phyloP scores from a whole-genome alignment of 192 early-diverging fungal species.

The Coemansia sp. region DNA sequence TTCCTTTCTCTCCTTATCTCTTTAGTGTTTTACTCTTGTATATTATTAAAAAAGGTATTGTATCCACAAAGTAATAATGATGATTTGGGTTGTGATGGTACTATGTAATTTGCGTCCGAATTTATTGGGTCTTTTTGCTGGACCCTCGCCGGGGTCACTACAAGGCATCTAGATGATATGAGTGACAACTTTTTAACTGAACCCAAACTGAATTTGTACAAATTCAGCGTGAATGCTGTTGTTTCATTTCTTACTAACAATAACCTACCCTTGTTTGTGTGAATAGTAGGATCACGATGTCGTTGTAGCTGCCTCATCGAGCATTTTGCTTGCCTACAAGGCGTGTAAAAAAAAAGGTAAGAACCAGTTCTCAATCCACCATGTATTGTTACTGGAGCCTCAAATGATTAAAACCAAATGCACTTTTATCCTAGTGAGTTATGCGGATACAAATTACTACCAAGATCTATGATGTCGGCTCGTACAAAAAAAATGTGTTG shows the following conservation, averaged over 20 bases:
- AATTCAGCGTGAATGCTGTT: not conserved
- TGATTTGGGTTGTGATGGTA: constrained; percentile 33
- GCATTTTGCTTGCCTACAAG: not conserved
- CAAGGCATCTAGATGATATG: constrained; percentile 36
- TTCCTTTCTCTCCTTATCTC: not conserved
- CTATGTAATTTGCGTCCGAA: constrained; percentile 58
- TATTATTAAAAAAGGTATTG: constrained; percentile 13
- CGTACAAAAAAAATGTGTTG: not conserved
- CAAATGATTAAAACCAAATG: constrained; percentile 10
- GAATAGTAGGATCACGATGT: not conserved
- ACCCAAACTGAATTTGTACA: not conserved
- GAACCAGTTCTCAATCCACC: not conserved
- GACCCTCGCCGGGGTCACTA: constrained; percentile 46
- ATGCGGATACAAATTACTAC: constrained; percentile 12
- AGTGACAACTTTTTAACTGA: constrained; percentile 38
- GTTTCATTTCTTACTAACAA: not conserved
- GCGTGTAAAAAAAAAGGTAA: not conserved
- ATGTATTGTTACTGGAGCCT: not conserved
- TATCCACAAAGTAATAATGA: not conserved
- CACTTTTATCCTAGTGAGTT: constrained; percentile 8
- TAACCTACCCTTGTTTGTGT: not conserved
- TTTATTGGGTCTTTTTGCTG: constrained; percentile 13
- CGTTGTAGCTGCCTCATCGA: not conserved
- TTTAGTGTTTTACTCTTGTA: not conserved
- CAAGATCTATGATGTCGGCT: constrained; percentile 9